Conservation (phyloP, 169 alveolate species). For the Plasmodium vivax region DNA sequence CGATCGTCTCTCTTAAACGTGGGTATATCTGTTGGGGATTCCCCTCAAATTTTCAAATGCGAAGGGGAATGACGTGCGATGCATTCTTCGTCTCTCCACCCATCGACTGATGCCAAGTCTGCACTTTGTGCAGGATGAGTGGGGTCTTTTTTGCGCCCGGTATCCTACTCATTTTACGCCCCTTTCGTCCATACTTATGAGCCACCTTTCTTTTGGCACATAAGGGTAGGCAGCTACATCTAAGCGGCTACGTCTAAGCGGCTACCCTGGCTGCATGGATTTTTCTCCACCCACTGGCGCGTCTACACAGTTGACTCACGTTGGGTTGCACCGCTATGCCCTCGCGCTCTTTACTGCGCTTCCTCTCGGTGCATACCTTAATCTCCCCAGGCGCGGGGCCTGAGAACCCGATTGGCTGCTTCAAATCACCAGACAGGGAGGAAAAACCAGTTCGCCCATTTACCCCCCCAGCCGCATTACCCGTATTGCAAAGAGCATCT, state of each 20-base stretch:
- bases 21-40: background rate
- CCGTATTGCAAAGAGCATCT: constrained; percentile 1
- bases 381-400: background rate
- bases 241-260: background rate
- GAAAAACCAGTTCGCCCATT: background rate
- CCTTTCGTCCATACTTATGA: background rate
- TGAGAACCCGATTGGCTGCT: background rate
- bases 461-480: background rate
- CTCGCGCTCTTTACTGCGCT: background rate
- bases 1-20: background rate
- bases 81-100: background rate
- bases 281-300: background rate
- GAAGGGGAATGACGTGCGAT: background rate
- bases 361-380: constrained; percentile 2
- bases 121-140: background rate
- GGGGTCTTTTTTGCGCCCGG: background rate
- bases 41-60: background rate
- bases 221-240: background rate
- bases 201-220: background rate
- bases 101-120: background rate
- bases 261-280: background rate
- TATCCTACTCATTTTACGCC: background rate
- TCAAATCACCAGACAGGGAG: background rate
- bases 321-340: background rate
- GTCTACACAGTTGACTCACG: background rate